Base-by-base conservation (phyloP, 345 rosid species). In the Citrus medica region DNA sequence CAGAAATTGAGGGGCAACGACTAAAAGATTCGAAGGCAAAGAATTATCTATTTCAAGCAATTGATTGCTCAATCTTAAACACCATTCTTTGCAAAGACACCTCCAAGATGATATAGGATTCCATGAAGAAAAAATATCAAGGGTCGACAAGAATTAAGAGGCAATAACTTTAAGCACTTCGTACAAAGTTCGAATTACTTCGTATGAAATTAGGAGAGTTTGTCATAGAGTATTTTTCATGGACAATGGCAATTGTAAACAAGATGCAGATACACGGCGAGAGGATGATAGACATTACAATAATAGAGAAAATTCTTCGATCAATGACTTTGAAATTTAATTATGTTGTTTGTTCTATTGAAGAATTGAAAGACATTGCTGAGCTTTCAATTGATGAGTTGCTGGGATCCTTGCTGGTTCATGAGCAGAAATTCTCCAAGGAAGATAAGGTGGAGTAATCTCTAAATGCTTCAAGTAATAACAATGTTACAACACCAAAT, bases 11-110 rank as follows among this genome's bases (percentile, higher is more conserved):
- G 9, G 17, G 66, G 21, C 38, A 19, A 7, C 0, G 17, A n/a
- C 17, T 74, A 33, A 74, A 74, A 53, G 76, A 73, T 59, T 22
- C 24, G 3, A 73, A 37, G 51, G 67, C 30, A 59, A 59, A 59
- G 12, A 58, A 9, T 59, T 58, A 33, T 13, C 3, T 59, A 1
- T 70, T 46, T n/a, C 24, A 51, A 71, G 37, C 61, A 2, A 71
- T 51, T 71, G 74, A 40, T 40, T 3, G 3, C 46, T 42, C 21
- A 24, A 51, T 71, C 2, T 51, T 51, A n/a, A 38, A 24, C 8
- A 53, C 75, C 40, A 38, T 37, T 37, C 38, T 37, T 37, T 37
- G 38, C 1, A 6, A 6, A 37, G 38, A 37, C 38, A 37, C 38
- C 38, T 37, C 40, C 40, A 38, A 38, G 0, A 38, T 38, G 40